Evolutionary conservation across 23 red algal genomes (phyloP), one percentile per base, ranked within the genome.

Genomic region (Gracilaria caudata): DNA sequence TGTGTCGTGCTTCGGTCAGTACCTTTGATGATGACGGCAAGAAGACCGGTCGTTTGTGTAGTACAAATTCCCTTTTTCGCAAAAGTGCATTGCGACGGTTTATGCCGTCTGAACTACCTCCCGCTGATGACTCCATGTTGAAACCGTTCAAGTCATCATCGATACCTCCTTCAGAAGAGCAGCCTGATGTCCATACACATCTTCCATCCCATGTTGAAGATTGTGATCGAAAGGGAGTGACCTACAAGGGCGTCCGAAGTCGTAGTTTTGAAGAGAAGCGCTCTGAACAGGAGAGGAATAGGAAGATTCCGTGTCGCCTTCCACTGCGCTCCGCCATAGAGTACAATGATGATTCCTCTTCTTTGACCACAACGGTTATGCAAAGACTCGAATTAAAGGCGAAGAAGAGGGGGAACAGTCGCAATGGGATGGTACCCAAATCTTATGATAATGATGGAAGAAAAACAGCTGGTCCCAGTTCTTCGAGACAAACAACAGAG

Each of bases 11-110:
- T 71, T 71, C 65, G 3, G 40, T 71, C 33, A 71, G 37, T 23
- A 39, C 65, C 12, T 71, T 71, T 26, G 65, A 71, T 41, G 65
- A 71, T 40, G 34, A 71, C 17, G 65, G 65, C 3, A 71, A 71
- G 35, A 71, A 39, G 34, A 71, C 39, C 2, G 65, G 65, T 41
- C 65, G 37, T 10, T 41, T 71, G 65, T 36, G 4, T 14, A 71
- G 65, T 36, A 40, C 65, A 36, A 71, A 71, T 19, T 34, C 65
- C 5, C 65, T 71, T 20, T 71, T 71, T 26, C 65, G 65, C 6
- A 71, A 28, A 71, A 71, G 37, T 41, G 65, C 65, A 14, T 19
- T 71, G 65, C 7, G 34, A 6, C 9, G 37, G 23, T 71, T 71
- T 23, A 3, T 8, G 19, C 65, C 65, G 1, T 71, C 65, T 41